A percentile compares a stretch with the other conserved stretches of the same genome.
Conservation (phyloP, 495 filamentous ascomycete genomes). For the Eremomyces bilateralis region DNA sequence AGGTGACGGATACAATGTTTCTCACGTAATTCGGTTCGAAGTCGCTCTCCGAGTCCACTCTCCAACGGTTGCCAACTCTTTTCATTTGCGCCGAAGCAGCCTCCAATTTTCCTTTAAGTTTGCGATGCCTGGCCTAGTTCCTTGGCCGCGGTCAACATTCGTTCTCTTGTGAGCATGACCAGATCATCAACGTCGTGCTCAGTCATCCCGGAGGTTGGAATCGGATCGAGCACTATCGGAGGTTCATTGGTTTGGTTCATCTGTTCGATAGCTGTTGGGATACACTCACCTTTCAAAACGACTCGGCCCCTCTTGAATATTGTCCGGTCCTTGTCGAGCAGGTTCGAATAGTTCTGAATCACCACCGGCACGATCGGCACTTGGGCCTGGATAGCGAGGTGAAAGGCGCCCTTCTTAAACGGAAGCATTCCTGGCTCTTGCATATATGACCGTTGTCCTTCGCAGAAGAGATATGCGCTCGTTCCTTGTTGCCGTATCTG, state of each 20-base stretch:
- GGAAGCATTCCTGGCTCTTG: slow-evolving; percentile 57
- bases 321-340: slow-evolving; percentile 46
- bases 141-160: too few species aligned
- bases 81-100: too few species aligned
- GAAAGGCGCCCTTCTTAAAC: slow-evolving; percentile 98
- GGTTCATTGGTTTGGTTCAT: too few species aligned
- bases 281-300: slow-evolving; percentile 18
- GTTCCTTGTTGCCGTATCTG: slow-evolving; percentile 58
- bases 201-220: slow-evolving; percentile 54
- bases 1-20: too few species aligned
- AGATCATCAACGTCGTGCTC: slow-evolving; percentile 65
- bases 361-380: slow-evolving; percentile 84
- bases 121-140: too few species aligned
- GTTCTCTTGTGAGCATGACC: slow-evolving; percentile 40
- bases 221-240: slow-evolving; percentile 76
- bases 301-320: slow-evolving; percentile 58
- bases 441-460: slow-evolving; percentile 81
- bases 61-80: too few species aligned
- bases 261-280: too few species aligned
- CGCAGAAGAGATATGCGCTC: slow-evolving; percentile 65
- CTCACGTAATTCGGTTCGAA: too few species aligned
- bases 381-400: slow-evolving; percentile 80
- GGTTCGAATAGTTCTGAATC: slow-evolving; percentile 63
- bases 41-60: too few species aligned
- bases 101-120: too few species aligned